phyloP scores from a whole-genome alignment of 192 early-diverging fungal genomes.

The Backusella psychrophila region DNA sequence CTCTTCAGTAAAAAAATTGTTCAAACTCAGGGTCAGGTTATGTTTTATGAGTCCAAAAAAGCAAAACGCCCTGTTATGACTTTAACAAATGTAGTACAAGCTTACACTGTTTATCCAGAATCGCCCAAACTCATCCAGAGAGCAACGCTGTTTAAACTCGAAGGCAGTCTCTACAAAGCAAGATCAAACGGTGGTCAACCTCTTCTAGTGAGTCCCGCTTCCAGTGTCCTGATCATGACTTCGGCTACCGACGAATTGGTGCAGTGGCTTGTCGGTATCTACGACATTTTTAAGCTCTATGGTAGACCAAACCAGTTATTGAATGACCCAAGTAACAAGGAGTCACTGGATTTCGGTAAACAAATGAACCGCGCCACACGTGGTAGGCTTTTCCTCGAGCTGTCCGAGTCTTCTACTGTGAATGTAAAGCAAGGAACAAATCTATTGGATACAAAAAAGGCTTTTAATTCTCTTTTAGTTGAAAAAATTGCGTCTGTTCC shows the following conservation, averaged over 20 bases:
- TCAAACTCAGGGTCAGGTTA: constrained; percentile 44
- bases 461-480: not conserved
- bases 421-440: not conserved
- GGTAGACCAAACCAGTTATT: constrained; percentile 35
- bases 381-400: constrained; percentile 20
- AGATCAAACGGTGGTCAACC: constrained; percentile 14
- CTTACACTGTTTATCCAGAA: constrained; percentile 55
- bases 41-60: constrained; percentile 51
- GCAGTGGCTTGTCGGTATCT: constrained; percentile 40
- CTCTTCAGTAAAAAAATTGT: constrained; percentile 38
- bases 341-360: constrained; percentile 22
- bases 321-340: constrained; percentile 11
- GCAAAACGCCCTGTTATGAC: constrained; percentile 49
- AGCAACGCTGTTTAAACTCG: constrained; percentile 36
- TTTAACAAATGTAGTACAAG: constrained; percentile 50
- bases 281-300: constrained; percentile 45
- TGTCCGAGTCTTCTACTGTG: constrained; percentile 1
- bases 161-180: constrained; percentile 34
- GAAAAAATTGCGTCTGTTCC: not conserved
- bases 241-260: constrained; percentile 35
- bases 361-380: not conserved
- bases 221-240: constrained; percentile 33
- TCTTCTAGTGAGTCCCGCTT: not conserved
- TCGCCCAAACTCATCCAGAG: constrained; percentile 38
- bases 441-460: constrained; percentile 8